These are phyloP conservation scores for Pyricularia grisea DNA, from an alignment of 2,329 filamentous ascomycete genomes.

Conservation along the genomic window DNA sequence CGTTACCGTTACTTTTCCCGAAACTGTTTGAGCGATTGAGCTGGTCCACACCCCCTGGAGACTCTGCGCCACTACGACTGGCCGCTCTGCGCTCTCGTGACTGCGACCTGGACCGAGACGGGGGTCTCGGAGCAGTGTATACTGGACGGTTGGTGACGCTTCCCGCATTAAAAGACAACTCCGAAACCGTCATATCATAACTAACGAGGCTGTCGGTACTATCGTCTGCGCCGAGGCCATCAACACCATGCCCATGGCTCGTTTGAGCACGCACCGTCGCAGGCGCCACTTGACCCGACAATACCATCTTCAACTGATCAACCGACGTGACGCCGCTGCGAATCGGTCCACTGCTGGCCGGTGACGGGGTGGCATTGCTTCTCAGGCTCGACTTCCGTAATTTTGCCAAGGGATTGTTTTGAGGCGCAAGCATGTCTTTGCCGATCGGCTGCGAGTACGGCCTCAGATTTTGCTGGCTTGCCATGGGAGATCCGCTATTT, in stretches of 20 bases:
- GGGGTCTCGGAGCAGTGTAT: neutral
- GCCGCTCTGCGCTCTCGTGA: slow-evolving; percentile 6
- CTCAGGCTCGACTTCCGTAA: slow-evolving; percentile 45
- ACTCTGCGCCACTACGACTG: neutral
- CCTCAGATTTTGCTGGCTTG: slow-evolving; percentile 40
- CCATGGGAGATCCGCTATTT: slow-evolving; percentile 32
- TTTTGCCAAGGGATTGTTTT: slow-evolving; percentile 20
- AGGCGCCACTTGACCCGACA: slow-evolving; percentile 38
- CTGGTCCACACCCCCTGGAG: neutral
- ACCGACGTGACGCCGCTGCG: slow-evolving; percentile 45
- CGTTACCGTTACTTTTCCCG: slow-evolving; percentile 1
- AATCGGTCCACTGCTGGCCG: slow-evolving; percentile 19
- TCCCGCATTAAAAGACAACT: slow-evolving; percentile 48
- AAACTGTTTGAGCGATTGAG: neutral
- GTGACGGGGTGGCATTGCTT: slow-evolving; percentile 37
- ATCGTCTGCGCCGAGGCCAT: slow-evolving; percentile 38
- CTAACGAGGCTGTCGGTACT: slow-evolving; percentile 62
- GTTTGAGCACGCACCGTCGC: slow-evolving; percentile 26
- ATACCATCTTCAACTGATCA: slow-evolving; percentile 53
- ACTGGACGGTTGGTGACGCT: neutral
- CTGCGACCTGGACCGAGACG: slow-evolving; percentile 5
- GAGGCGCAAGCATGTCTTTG: slow-evolving; percentile 16
- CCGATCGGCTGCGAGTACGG: slow-evolving; percentile 33
- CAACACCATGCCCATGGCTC: slow-evolving; percentile 23
- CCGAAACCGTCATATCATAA: slow-evolving; percentile 59